Conservation (phyloP, 192 early-diverging fungal species). For the Geranomyces variabilis region DNA sequence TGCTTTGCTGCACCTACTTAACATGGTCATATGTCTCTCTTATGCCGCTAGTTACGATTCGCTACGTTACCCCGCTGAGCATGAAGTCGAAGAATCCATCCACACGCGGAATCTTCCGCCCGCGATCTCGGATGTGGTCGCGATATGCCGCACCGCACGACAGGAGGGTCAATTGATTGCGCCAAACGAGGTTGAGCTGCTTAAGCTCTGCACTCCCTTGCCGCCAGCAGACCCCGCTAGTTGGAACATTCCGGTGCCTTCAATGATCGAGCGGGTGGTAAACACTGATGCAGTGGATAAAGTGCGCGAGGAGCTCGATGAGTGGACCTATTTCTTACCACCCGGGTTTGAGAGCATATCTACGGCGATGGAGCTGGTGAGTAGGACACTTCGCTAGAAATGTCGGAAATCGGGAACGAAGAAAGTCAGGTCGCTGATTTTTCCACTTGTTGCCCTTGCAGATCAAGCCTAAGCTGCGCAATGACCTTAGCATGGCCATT, state of each 20-base stretch:
- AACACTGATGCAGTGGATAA: constrained; percentile 36
- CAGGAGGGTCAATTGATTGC: constrained; percentile 35
- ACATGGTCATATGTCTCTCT: too few species aligned
- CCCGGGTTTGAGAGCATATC: constrained; percentile 43
- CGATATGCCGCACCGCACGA: constrained; percentile 36
- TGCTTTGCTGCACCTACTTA: too few species aligned
- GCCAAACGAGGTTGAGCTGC: constrained; percentile 43
- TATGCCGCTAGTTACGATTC: too few species aligned
- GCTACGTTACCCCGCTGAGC: constrained; percentile 15
- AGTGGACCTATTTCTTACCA: constrained; percentile 43
- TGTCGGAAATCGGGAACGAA: neutral
- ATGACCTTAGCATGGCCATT: constrained; percentile 47
- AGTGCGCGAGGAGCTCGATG: constrained; percentile 45
- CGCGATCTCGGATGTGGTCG: constrained; percentile 38
- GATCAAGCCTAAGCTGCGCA: constrained; percentile 29
- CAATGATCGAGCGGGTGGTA: constrained; percentile 25
- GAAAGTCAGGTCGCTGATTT: constrained; percentile 8
- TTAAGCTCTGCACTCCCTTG: constrained; percentile 51
- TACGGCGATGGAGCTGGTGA: constrained; percentile 39
- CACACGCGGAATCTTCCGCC: constrained; percentile 43
- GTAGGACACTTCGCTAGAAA: too few species aligned
- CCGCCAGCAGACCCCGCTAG: constrained; percentile 32
- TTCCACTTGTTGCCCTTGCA: constrained; percentile 17
- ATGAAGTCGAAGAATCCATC: constrained; percentile 44
- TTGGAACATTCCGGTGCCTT: constrained; percentile 40